Conservation (phyloP, 1,284 basidiomycete species). For the Moesziomyces sp. region DNA sequence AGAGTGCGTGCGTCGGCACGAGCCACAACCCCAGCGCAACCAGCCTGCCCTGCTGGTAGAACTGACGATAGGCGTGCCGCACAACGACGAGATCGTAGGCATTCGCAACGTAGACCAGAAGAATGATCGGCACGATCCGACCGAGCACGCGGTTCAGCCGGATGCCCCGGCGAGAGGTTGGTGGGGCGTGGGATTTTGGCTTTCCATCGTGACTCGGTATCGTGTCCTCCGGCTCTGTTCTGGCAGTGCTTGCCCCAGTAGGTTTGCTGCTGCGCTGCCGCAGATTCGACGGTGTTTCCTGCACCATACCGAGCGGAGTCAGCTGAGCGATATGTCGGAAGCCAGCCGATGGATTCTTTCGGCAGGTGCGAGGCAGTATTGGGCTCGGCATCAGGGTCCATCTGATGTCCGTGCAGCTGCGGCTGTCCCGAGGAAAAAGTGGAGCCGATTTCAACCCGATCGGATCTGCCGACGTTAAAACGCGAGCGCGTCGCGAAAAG, state of each 20-base stretch:
- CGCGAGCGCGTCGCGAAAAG: conserved; percentile 43
- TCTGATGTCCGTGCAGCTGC: background rate
- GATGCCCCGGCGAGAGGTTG: conserved; percentile 12
- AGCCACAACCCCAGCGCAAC: conserved; percentile 16
- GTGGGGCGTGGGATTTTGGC: background rate
- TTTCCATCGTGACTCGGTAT: too few relatives aligned
- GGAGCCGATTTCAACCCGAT: background rate
- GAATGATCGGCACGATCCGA: conserved; percentile 41
- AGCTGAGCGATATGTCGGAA: background rate
- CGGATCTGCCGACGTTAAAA: conserved; percentile 1
- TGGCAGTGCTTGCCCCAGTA: background rate
- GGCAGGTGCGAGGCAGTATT: background rate
- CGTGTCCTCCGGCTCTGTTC: conserved; percentile 5
- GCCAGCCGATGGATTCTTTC: background rate
- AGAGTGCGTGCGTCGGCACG: conserved; percentile 21
- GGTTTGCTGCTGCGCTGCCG: background rate
- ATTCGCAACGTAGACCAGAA: conserved; percentile 34
- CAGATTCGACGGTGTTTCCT: background rate
- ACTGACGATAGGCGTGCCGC: conserved; percentile 23
- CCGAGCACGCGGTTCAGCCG: conserved; percentile 38
- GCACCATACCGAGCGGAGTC: background rate
- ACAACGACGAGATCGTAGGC: conserved; percentile 33
- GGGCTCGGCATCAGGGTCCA: background rate
- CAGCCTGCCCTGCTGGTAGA: conserved; percentile 11
- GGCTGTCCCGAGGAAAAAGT: background rate